phyloP scores from a whole-genome alignment of 768 basidiomycete species.

The Baorangia bicolor region DNA sequence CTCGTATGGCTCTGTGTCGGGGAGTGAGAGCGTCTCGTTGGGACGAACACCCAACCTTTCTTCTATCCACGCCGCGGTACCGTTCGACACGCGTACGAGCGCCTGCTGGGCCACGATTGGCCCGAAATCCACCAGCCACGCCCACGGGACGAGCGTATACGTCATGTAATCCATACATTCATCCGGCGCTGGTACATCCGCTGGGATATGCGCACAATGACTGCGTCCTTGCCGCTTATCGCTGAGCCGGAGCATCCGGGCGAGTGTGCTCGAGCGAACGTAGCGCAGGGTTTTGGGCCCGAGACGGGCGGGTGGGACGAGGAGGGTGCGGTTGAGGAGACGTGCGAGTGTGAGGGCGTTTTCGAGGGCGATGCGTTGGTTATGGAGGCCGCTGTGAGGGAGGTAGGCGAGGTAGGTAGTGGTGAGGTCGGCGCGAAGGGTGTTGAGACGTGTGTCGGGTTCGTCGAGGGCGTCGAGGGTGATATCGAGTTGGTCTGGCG shows the following conservation, averaged over 20 bases:
- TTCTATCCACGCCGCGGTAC: conserved; percentile 37
- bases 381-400: conserved; percentile 84
- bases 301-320: conserved; percentile 74
- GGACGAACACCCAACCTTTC: conserved; percentile 26
- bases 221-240: conserved; percentile 46
- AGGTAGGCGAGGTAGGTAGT: conserved; percentile 68
- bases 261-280: conserved; percentile 50
- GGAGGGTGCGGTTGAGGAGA: conserved; percentile 71
- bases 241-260: conserved; percentile 43
- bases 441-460: conserved; percentile 3
- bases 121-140: conserved; percentile 61
- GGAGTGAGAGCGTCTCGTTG: conserved; percentile 46
- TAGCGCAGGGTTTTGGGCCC: conserved; percentile 62
- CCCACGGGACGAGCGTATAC: conserved; percentile 68
- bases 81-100: conserved; percentile 50
- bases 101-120: conserved; percentile 37
- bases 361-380: conserved; percentile 83
- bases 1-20: conserved; percentile 58
- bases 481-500: conserved; percentile 3
- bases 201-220: conserved; percentile 47
- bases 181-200: conserved; percentile 37
- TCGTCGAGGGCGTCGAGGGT: conserved; percentile 35
- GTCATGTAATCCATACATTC: conserved; percentile 64
- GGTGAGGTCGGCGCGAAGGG: conserved; percentile 18
- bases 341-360: conserved; percentile 75